Evolutionary conservation across 2,329 filamentous ascomycete genomes (phyloP), one percentile per base, ranked within the genome.

Genomic region (Trichoderma atrobrunneum): DNA sequence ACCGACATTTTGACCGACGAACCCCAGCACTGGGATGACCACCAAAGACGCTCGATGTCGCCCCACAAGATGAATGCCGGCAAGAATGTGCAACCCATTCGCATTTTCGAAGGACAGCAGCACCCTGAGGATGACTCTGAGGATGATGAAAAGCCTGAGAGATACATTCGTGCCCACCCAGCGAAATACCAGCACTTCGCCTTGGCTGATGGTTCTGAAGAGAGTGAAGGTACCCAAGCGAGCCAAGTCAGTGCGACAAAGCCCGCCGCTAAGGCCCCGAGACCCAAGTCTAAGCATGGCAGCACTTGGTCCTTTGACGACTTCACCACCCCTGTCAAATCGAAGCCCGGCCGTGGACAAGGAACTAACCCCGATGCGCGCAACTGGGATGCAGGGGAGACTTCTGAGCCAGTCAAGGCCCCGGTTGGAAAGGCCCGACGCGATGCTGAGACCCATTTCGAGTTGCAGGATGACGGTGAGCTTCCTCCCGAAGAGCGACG

Each of bases 301-400:
- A 90, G 90, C 74, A 91, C 93, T 74, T 98, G 95, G 94, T 90
- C 90, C 63, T 98, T 98, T 81, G 89, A 93, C 73, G 94, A 97
- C 82, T 97, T 97, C 77, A 84, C 85, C 18, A 97, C 95, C 0
- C 95, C 95, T 0, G 88, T 91, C 75, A 97, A 97, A 85, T 83
- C 86, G 60, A 92, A 91, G 80, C 80, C 87, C 26, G 79, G 85
- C 68, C 87, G 90, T 73, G 84, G 87, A 51, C 62, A 67, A 24
- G 66, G 57, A 51, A 70, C 51, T 34, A 62, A 71, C 62, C 89
- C 94, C 78, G 90, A 96, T 73, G 87, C 91, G 73, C 91, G 93
- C 70, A 92, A 96, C 80, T 97, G 93, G 89, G 92, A 91, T 76
- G 90, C 91, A 62, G 91, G 94, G 61, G 59, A 57, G 16, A 69